Percentiles rank a stretch among this genome's conserved stretches.
phyloP scores from a whole-genome alignment of 345 rosid species.

The Heritiera littoralis region DNA sequence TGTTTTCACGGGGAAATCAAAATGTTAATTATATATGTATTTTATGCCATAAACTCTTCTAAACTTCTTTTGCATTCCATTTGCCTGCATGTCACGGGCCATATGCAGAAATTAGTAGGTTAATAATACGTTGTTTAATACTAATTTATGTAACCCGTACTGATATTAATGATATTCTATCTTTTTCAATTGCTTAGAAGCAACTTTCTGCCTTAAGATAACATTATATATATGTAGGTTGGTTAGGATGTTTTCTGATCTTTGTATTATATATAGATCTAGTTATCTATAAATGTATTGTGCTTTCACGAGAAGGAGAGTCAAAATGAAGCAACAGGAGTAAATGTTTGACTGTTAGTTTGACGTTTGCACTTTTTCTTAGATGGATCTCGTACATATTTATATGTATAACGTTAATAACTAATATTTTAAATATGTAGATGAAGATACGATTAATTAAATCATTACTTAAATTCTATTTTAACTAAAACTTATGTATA shows the following conservation, averaged over 20 bases:
- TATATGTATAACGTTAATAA: background rate
- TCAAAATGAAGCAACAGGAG: background rate
- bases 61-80: conserved; percentile 21
- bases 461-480: too few species aligned
- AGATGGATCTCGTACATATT: background rate
- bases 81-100: conserved; percentile 38
- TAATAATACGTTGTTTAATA: background rate
- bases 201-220: background rate
- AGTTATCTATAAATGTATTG: background rate
- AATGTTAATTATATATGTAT: background rate
- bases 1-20: conserved; percentile 13
- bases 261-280: background rate
- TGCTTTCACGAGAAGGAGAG: conserved; percentile 9
- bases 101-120: background rate
- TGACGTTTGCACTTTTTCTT: background rate
- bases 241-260: too few species aligned
- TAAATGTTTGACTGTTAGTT: background rate
- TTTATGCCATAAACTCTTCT: conserved; percentile 19
- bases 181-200: conserved; percentile 15
- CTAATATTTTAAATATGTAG: too few species aligned
- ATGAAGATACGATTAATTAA: too few species aligned
- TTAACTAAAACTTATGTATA: too few species aligned
- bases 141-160: background rate
- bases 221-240: background rate
- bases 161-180: background rate